Evolutionary conservation across 352 stramenopile genomes (phyloP), one percentile per base, ranked within the genome.

Genomic region (Phytophthora agathidicida): DNA sequence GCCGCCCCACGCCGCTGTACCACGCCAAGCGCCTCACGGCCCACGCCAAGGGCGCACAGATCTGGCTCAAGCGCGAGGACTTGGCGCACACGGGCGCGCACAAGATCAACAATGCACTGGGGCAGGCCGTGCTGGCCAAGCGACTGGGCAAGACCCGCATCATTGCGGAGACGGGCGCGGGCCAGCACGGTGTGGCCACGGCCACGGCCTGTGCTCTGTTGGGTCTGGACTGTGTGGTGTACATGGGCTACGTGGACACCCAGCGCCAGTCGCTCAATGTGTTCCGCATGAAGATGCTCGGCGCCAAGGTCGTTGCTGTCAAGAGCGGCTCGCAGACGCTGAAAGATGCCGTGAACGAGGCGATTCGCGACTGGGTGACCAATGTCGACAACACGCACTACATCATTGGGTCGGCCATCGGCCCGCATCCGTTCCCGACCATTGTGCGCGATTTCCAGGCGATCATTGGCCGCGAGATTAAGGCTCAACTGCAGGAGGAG

Each of bases 71-170:
- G 76, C 85, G 97, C 30, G 97, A 99, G 71, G 97, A 99, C 73
- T 79, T 99, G 38, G 93, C 93, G 8, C 97, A 99, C 77, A 99
- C 97, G 9, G 97, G 97, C 39, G 96, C 97, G 5, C 97, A 99
- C 89, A 99, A 99, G 73, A 99, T 99, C 77, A 99, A 99, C 84
- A 99, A 99, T 71, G 96, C 96, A 19, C 87, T 99, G 57, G 97
- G 96, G 7, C 96, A 99, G 68, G 96, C 91, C 4, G 78, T 99
- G 37, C 73, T 99, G 20, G 95, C 96, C 44, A 98, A 98, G 73
- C 90, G 91, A 8, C 83, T 99, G 49, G 97, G 96, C 46, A 99
- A 99, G 82, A 85, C 87, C 16, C 92, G 96, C 55, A 99, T 99
- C 75, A 99, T 99, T 67, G 97, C 97, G 8, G 97, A 99, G 80